These are phyloP conservation scores for Populus ilicifolia DNA, from an alignment of 345 rosid species.

Conservation along the genomic window DNA sequence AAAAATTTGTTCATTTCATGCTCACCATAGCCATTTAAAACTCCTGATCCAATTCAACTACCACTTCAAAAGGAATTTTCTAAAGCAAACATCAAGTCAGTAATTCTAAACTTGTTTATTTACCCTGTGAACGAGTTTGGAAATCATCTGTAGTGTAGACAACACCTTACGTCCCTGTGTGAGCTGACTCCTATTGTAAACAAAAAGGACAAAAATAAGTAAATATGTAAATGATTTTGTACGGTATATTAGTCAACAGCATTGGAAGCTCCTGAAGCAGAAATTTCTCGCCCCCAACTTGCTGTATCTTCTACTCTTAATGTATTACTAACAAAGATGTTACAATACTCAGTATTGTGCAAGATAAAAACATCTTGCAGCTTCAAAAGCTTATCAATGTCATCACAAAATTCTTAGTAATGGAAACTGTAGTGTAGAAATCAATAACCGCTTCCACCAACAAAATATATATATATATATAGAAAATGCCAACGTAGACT, in stretches of 20 bases:
- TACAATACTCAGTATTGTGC: not conserved
- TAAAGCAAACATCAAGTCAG: not conserved
- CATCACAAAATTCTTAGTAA: not conserved
- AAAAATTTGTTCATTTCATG: slow-evolving; percentile 4
- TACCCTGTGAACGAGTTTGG: slow-evolving; percentile 75
- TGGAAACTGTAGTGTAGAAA: not conserved
- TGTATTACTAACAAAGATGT: not conserved
- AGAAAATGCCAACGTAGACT: not conserved
- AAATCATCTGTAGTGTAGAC: slow-evolving; percentile 71
- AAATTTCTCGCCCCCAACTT: slow-evolving; percentile 5
- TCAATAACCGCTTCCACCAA: not conserved
- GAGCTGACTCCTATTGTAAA: slow-evolving; percentile 63
- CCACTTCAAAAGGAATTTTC: not conserved
- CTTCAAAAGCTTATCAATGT: not conserved
- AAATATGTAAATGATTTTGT: not conserved
- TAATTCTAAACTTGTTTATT: slow-evolving; percentile 12
- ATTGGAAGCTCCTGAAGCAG: not conserved
- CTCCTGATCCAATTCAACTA: not conserved
- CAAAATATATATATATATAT: not conserved
- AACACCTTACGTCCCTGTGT: slow-evolving; percentile 87
- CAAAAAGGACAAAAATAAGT: slow-evolving; percentile 1
- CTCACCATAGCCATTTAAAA: not conserved
- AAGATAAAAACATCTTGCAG: not conserved
- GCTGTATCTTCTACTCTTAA: not conserved
- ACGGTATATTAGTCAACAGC: not conserved